Base-by-base conservation (phyloP, 129 eudicot genomes). In the Flaveria sonorensis region DNA sequence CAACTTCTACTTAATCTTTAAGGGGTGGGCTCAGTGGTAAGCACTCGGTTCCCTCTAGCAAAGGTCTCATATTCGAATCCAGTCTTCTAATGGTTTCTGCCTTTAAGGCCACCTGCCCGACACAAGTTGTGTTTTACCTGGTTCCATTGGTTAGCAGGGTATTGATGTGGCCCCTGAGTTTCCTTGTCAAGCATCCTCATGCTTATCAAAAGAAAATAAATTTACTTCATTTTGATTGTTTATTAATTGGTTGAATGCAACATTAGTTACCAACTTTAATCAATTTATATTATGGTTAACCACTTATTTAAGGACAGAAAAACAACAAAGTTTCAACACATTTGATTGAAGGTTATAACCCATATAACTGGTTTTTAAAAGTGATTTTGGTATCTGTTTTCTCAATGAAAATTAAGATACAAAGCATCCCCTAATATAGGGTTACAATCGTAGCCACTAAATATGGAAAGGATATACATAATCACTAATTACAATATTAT, bases 181-280 rank as follows among this genome's bases (percentile, higher is more conserved):
- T 45, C 13, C 50, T 9, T 14, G n/a, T 48, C 6, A 48, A 48
- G 53, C n/a, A 12, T 10, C 13, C 52, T 47, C 52, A 47, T 47
- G 16, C 5, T 47, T 47, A 4, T 30, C 36, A 30, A 30, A 30
- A 47, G 13, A 47, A 47, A 47, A 48, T 26, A 12, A 23, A 21
- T 74, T 1, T 45, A 60, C 48, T 63, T 39, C 48, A 50, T 63
- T 64, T 75, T 3, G 61, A 61, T 11, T 8, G 56, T 62, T 75
- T 24, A 24, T 2, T 75, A 71, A 26, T 36, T 39, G 51, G 45
- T 1, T 30, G 6, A 16, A 60, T 61, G 70, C 28, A 43, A 15
- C 16, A 48, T 19, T 3, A 10, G 60, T 70, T 20, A 24, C 40
- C 10, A 24, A 71, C 51, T 23, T 46, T 15, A 6, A 6, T 36